A percentile compares a stretch with the other conserved stretches of the same genome.
phyloP scores from a whole-genome alignment of 148 eudicot genomes.

The Diospyros lotus region DNA sequence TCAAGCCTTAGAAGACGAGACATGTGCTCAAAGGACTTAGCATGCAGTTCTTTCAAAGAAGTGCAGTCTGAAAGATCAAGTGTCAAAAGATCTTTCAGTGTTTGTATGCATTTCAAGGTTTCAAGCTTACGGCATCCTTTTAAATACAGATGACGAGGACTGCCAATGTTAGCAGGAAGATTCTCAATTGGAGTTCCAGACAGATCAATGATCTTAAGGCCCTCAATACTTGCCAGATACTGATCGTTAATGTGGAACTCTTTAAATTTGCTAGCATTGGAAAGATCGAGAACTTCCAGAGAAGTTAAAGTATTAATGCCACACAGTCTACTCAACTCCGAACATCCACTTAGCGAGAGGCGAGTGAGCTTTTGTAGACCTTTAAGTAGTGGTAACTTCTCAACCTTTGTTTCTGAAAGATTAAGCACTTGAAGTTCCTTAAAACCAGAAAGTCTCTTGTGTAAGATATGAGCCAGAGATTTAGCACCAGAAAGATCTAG shows the following conservation, averaged over 20 bases:
- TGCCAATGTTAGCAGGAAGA: constrained; percentile 14
- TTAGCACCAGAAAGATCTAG: constrained; percentile 19
- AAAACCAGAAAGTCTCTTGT: neutral
- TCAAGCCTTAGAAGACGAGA: constrained; percentile 14
- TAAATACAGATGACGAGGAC: constrained; percentile 9
- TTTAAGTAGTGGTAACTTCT: constrained; percentile 4
- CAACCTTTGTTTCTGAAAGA: constrained; percentile 17
- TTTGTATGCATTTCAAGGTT: neutral
- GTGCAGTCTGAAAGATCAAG: constrained; percentile 13
- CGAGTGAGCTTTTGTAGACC: constrained; percentile 14
- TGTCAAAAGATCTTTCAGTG: constrained; percentile 6
- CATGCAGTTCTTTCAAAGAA: neutral
- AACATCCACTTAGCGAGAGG: constrained; percentile 7
- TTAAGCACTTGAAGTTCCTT: neutral
- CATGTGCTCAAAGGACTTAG: constrained; percentile 18
- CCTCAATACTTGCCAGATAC: neutral
- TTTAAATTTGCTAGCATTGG: constrained; percentile 4
- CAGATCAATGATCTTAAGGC: constrained; percentile 9
- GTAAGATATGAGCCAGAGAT: neutral
- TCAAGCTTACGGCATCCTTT: constrained; percentile 10
- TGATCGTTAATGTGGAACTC: constrained; percentile 3
- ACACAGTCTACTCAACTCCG: constrained; percentile 1
- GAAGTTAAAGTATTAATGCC: neutral
- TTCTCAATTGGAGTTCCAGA: neutral
- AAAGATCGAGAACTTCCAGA: constrained; percentile 22